Evolutionary conservation across 78 protist species (phyloP), one percentile per base, ranked within the genome.

Genomic region (Dictyostelium purpureum): DNA sequence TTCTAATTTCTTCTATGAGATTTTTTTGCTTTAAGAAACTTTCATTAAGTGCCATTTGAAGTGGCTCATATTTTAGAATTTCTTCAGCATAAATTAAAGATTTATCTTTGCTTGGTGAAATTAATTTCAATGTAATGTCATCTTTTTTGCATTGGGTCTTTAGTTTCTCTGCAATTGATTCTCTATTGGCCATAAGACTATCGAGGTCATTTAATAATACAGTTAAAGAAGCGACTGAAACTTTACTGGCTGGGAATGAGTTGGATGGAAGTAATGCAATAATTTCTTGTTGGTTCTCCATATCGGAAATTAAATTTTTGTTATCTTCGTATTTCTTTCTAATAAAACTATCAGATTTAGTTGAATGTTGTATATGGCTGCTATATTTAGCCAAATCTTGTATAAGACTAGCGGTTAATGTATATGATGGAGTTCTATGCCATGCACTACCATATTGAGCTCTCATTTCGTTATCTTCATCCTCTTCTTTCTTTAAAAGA

Each of bases 401-500:
- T 19, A 38, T 31, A 35, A 90, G 26, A 59, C 61, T 59, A 0
- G 94, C 94, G 0, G 94, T 90, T 37, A 90, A 40, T 7, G 88
- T 78, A 42, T 90, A 81, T 0, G 94, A 90, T 67, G 94, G 94
- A 11, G 88, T 90, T 47, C 94, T 63, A 37, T 79, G 45, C 94
- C 94, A 90, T 43, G 59, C 31, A 4, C 87, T 37, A 10, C 61
- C 67, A 56, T 88, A 51, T 24, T 65, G 42, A 35, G 49, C 33
- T 5, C 94, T 63, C 94, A 90, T 90, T 74, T 38, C 51, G n/a
- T 77, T 90, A 63, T 90, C 94, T 21, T 90, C 94, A 12, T 77
- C 89, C 24, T 90, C 94, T 31, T 90, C 94, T n/a, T 79, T 73
- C 18, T 90, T 73, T 37, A 90, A 51, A 4, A 90, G 61, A n/a